Evolutionary conservation across 2,329 filamentous ascomycete species (phyloP), one percentile per base, ranked within the genome.

Genomic region (Alternaria ethzedia): DNA sequence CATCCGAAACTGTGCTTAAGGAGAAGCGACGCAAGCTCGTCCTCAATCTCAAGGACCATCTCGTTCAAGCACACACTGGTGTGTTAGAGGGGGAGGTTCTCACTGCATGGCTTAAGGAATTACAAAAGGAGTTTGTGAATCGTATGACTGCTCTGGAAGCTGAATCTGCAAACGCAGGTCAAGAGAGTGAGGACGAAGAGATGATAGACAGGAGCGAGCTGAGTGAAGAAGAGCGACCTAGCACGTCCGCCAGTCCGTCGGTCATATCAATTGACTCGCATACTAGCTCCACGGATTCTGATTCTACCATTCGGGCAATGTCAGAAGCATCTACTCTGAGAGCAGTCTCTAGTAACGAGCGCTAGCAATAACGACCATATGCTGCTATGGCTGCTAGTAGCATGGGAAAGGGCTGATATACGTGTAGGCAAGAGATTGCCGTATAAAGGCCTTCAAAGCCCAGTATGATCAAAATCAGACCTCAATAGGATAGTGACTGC

Each of bases 61-160:
- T 97, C 25, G 76, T 87, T 12, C 91, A 96, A 63, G 90, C 91
- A 0, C 82, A 84, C 2, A 83, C 88, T 15, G 90, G 90, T 0
- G 84, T 82, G 0, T 90, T 94, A 83, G 84, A 90, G 30, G 88
- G 90, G 1, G 84, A 86, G 3, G 84, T 87, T 0, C 80, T 97
- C 28, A 81, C 83, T 20, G 82, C 81, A 47, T 94, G 92, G 85
- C 78, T 96, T 47, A 83, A 81, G 58, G 86, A 86, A 64, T 78
- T 96, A 12, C 92, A 95, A 75, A 86, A 86, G 52, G 92, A 96
- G 57, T 97, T 97, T 72, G 85, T 91, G 8, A 70, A 84, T 5
- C 83, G 87, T 8, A 94, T 97, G 92, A 85, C 87, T 21, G 85
- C 84, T 2, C 86, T 94, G 26, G 88, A 92, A 47, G 75, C 75